phyloP scores from a whole-genome alignment of 129 eudicot genomes.

The Tagetes patula region DNA sequence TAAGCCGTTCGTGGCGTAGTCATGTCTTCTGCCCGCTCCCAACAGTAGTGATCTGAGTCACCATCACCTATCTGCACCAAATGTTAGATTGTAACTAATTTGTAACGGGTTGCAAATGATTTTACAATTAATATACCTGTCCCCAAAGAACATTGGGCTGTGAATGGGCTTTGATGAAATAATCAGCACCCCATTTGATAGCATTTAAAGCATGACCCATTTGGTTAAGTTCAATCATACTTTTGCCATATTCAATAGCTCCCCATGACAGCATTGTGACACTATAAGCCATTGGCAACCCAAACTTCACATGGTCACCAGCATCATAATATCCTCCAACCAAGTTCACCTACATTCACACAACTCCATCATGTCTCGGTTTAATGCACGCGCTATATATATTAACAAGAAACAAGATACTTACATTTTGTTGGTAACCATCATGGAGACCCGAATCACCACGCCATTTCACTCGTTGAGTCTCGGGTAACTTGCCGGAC shows the following conservation, averaged over 20 bases:
- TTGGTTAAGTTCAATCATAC: constrained; percentile 43
- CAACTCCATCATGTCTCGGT: neutral
- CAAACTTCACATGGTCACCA: constrained; percentile 87
- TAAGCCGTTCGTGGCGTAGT: constrained; percentile 75
- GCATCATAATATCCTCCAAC: constrained; percentile 89
- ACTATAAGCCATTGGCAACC: constrained; percentile 73
- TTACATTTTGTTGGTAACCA: constrained; percentile 64
- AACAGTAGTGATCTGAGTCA: constrained; percentile 81
- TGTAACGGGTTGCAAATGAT: neutral
- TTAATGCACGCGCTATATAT: neutral
- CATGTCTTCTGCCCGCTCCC: constrained; percentile 95
- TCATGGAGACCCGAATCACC: constrained; percentile 68
- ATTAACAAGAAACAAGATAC: constrained; percentile 1
- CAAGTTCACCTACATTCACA: constrained; percentile 58
- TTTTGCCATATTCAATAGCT: constrained; percentile 47
- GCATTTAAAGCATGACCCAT: constrained; percentile 62
- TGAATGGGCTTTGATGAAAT: constrained; percentile 76
- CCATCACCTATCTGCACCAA: constrained; percentile 80
- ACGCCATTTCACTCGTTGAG: constrained; percentile 76
- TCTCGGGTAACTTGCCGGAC: constrained; percentile 62
- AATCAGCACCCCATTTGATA: constrained; percentile 88
- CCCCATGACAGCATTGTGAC: constrained; percentile 82
- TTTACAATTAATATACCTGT: constrained; percentile 36
- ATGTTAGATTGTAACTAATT: neutral
- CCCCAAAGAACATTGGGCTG: constrained; percentile 80